These are phyloP conservation scores for Limnanthes douglasii DNA, from an alignment of 345 rosid genomes.

Conservation along the genomic window DNA sequence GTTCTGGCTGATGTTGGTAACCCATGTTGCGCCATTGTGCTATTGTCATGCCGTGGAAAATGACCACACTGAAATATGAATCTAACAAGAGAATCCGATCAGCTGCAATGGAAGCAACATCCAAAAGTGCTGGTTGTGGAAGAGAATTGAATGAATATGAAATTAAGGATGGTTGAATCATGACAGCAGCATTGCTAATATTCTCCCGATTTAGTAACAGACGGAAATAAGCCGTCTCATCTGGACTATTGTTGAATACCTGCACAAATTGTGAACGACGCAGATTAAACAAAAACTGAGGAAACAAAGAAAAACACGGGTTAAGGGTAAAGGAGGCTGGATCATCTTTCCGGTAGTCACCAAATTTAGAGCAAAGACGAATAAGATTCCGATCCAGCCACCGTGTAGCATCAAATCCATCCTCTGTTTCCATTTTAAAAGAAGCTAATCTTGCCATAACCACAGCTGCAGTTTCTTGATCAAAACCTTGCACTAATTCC, in stretches of 20 bases:
- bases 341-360: constrained; percentile 95
- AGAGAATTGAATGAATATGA: constrained; percentile 64
- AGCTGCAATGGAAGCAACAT: constrained; percentile 92
- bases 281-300: constrained; percentile 96
- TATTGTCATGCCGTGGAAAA: constrained; percentile 99
- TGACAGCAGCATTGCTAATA: constrained; percentile 82
- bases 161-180: constrained; percentile 93
- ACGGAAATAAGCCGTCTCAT: constrained; percentile 97
- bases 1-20: constrained; percentile 88
- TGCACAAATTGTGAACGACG: constrained; percentile 96
- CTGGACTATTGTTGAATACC: constrained; percentile 99
- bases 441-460: constrained; percentile 88
- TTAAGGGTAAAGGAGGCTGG: constrained; percentile 84
- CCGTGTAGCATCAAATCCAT: constrained; percentile 96
- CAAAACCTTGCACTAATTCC: constrained; percentile 93
- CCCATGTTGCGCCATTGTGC: constrained; percentile 99
- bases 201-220: constrained; percentile 88
- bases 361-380: constrained; percentile 87
- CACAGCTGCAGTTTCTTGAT: constrained; percentile 98
- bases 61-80: constrained; percentile 84
- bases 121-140: constrained; percentile 87
- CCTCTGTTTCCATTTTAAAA: constrained; percentile 96
- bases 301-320: constrained; percentile 85
- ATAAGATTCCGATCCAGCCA: constrained; percentile 97
- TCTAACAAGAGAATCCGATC: constrained; percentile 86